Conservation (phyloP, 2,329 filamentous ascomycete species). For the Ceratocystis albifundus region DNA sequence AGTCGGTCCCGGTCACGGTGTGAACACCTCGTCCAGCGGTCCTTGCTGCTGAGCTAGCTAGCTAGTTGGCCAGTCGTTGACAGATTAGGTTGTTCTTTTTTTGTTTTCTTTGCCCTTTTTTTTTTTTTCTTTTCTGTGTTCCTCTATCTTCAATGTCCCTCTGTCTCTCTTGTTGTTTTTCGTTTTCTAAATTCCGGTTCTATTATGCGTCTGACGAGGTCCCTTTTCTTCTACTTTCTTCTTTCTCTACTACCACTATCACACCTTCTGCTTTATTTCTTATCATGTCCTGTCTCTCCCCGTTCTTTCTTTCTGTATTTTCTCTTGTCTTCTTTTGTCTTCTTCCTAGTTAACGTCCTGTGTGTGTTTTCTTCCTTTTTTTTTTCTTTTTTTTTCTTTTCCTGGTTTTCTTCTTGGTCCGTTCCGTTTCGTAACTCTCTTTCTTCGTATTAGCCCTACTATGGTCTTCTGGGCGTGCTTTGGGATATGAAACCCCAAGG, state of each 20-base stretch:
- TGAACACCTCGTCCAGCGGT: slow-evolving; percentile 72
- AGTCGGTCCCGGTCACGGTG: slow-evolving; percentile 87
- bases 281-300: not conserved
- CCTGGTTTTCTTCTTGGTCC: not conserved
- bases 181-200: slow-evolving; percentile 13
- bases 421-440: not conserved
- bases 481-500: too few relatives aligned
- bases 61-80: slow-evolving; percentile 3
- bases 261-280: not conserved
- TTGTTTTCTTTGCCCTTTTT: not conserved
- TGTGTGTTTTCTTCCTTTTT: not conserved
- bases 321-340: not conserved
- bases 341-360: not conserved
- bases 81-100: not conserved
- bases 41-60: slow-evolving; percentile 67
- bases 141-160: slow-evolving; percentile 16
- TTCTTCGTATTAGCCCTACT: not conserved
- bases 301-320: slow-evolving; percentile 4
- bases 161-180: slow-evolving; percentile 10
- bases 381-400: slow-evolving; percentile 2
- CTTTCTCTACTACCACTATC: slow-evolving; percentile 8
- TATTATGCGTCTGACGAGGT: slow-evolving; percentile 12
- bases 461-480: not conserved
- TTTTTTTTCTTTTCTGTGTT: slow-evolving; percentile 5
- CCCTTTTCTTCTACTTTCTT: slow-evolving; percentile 16